Evolutionary conservation across 495 filamentous ascomycete genomes (phyloP).

Genomic region (Podospora tetraspora): DNA sequence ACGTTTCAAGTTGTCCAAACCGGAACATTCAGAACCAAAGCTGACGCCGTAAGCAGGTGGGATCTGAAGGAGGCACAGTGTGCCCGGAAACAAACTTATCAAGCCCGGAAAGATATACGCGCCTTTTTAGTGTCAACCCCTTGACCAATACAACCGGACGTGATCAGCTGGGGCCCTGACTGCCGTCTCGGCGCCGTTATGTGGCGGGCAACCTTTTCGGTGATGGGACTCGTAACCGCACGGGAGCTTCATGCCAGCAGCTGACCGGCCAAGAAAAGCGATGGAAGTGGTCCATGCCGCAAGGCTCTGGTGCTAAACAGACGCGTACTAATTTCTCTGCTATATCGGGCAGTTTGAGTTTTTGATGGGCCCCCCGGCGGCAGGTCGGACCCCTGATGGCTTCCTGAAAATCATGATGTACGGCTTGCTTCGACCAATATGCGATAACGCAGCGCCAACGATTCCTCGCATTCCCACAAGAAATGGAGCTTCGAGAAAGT

Average conservation of each 20-base stretch:
- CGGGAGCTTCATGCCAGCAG: neutral
- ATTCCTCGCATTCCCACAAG: no score
- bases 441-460: neutral
- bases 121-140: no score
- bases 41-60: neutral
- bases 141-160: no score
- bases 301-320: neutral
- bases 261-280: neutral
- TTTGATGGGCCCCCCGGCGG: neutral
- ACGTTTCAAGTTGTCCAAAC: neutral
- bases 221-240: neutral
- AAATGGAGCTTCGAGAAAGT: no score
- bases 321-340: conserved; percentile 11
- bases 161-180: no score
- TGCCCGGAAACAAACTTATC: neutral
- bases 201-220: neutral
- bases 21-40: neutral
- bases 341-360: conserved; percentile 14
- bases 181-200: no score
- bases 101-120: neutral
- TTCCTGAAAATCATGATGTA: conserved; percentile 5
- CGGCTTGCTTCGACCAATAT: conserved; percentile 13
- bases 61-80: neutral
- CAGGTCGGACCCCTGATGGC: no score
- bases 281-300: neutral